Evolutionary conservation across 2,329 filamentous ascomycete genomes (phyloP), one percentile per base, ranked within the genome.

Genomic region (Aureobasidium sp.): DNA sequence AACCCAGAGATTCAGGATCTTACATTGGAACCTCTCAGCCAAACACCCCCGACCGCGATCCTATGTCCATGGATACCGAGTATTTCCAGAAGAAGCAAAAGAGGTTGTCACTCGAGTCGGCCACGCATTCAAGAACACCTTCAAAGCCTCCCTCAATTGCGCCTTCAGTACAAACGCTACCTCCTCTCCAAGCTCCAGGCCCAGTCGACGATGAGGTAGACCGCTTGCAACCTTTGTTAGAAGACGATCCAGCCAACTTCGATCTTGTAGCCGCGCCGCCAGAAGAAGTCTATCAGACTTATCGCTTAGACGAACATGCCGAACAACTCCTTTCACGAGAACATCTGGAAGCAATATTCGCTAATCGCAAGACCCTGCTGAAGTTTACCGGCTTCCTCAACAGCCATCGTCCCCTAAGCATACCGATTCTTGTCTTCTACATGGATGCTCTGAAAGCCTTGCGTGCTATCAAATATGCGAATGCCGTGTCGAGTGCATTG

Each of bases 381-480:
- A 81, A 79, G 48, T 91, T 91, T 70, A 87, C 84, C 1, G 79
- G 82, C 3, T 92, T 89, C 67, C 76, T 91, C 3, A 81, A 82
- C 62, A 72, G 77, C 5, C 77, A 81, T 48, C 79, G 86, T 48
- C 83, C 85, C 5, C 75, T 80, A 25, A 89, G 87, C 0, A 77
- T 89, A 2, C 82, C 86, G 0, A 74, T 88, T 8, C 74, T 91
- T 14, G 82, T 85, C 30, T 89, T 90, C 75, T 90, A 90, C 65
- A 78, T 91, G 2, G 86, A 90, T 66, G 82, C 86, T 0, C 72
- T 85, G 62, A 92, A 91, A 69, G 87, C 88, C 0, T 72, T 90
- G 13, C 83, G 84, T 66, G 87, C 88, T 1, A 85, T 91, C 62
- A 79, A 81, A 37, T 91, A 91, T 67, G 82, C 86, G 25, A 90